Conservation (phyloP, 2,329 filamentous ascomycete species). For the Lasiodiplodia gonubiensis region DNA sequence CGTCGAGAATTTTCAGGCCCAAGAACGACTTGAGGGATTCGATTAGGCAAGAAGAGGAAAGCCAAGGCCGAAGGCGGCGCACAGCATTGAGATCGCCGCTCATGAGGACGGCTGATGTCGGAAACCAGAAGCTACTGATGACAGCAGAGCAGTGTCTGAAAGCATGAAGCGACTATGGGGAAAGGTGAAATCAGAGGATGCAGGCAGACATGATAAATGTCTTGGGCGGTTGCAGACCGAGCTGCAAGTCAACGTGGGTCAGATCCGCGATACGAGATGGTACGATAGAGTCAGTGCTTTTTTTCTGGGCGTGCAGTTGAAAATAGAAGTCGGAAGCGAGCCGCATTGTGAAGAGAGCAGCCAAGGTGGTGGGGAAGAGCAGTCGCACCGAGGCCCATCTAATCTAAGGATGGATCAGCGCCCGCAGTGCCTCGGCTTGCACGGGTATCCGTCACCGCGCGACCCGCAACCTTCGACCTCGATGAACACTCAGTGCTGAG, state of each 20-base stretch:
- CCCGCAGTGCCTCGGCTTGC: background rate
- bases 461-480: background rate
- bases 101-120: background rate
- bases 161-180: background rate
- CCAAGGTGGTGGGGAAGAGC: no score
- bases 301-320: background rate
- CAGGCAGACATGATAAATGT: background rate
- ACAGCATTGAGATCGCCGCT: background rate
- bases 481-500: constrained; percentile 22
- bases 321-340: no score
- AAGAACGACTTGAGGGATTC: background rate
- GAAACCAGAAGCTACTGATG: no score
- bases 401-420: background rate
- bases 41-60: constrained; percentile 11
- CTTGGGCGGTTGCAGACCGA: background rate
- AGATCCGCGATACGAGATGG: background rate
- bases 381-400: no score
- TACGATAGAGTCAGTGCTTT: background rate
- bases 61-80: constrained; percentile 18
- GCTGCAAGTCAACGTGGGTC: constrained; percentile 8
- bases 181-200: background rate
- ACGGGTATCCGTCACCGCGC: no score
- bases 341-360: background rate
- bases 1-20: constrained; percentile 17
- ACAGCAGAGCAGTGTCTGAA: background rate